A percentile compares a stretch with the other conserved stretches of the same genome.
These are phyloP conservation scores for Coprinopsis marcescibilis DNA, from an alignment of 768 basidiomycete species.

Conservation along the genomic window DNA sequence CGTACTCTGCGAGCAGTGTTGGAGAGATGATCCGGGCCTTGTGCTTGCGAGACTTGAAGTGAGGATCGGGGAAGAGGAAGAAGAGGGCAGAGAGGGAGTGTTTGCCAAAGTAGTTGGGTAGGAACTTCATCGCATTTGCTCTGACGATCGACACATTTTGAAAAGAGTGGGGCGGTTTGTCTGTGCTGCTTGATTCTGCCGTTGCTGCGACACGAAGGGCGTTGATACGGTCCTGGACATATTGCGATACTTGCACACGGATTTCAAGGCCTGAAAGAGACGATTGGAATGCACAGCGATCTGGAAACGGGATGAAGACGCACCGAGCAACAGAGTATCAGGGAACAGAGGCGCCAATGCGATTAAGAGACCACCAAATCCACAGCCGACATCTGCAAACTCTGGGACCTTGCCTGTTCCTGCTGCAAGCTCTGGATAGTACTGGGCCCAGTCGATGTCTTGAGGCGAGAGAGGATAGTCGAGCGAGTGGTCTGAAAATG, in stretches of 20 bases:
- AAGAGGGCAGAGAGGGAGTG: constrained; percentile 89
- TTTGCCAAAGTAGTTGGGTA: constrained; percentile 92
- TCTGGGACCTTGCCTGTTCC: constrained; percentile 65
- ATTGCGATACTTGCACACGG: constrained; percentile 92
- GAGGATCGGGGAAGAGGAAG: constrained; percentile 98
- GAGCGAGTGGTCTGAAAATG: constrained; percentile 83
- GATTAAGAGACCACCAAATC: constrained; percentile 92
- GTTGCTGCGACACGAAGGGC: constrained; percentile 74
- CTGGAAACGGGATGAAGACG: constrained; percentile 20
- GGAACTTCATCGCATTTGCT: constrained; percentile 98
- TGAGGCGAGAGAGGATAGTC: constrained; percentile 79
- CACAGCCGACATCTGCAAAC: constrained; percentile 96
- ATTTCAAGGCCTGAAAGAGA: constrained; percentile 83
- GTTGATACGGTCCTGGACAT: constrained; percentile 88
- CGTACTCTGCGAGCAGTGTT: constrained; percentile 96
- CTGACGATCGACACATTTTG: constrained; percentile 92
- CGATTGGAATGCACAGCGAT: constrained; percentile 3
- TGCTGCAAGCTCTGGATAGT: constrained; percentile 75
- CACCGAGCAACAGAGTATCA: constrained; percentile 90
- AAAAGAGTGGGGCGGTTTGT: constrained; percentile 37
- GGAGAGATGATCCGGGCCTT: constrained; percentile 98
- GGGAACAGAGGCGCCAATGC: constrained; percentile 87
- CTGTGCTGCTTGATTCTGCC: constrained; percentile 25
- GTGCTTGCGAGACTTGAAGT: constrained; percentile 97
- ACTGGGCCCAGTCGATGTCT: constrained; percentile 72